Conservation (phyloP, 2,329 filamentous ascomycete species). For the Sarocladiaceae sp. region DNA sequence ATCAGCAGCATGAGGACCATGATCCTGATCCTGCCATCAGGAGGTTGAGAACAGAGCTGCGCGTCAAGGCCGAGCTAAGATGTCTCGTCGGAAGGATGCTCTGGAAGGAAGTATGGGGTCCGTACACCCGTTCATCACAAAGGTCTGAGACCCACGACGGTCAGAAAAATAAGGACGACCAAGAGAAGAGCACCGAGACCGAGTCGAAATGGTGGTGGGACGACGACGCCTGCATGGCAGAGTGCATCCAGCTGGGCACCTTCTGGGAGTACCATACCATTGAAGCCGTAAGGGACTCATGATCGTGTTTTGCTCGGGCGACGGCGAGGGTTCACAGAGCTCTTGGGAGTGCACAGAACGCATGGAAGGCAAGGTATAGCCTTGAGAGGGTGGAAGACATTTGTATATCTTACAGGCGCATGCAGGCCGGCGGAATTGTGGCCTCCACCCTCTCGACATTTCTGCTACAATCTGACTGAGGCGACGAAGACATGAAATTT, state of each 20-base stretch:
- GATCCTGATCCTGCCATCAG: conserved; percentile 20
- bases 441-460: no score
- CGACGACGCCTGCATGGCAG: conserved; percentile 46
- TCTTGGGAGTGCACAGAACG: no score
- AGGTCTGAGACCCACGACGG: conserved; percentile 23
- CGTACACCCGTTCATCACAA: conserved; percentile 29
- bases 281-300: conserved; percentile 45
- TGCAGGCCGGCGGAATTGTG: no score
- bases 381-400: no score
- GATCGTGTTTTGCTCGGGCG: background rate
- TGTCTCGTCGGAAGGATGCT: conserved; percentile 51
- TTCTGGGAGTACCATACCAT: conserved; percentile 57
- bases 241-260: conserved; percentile 50
- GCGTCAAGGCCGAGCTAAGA: conserved; percentile 42
- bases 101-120: conserved; percentile 59
- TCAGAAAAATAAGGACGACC: background rate
- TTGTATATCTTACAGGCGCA: no score
- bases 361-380: no score
- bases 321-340: no score
- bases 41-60: conserved; percentile 19
- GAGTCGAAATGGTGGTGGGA: conserved; percentile 71
- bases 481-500: no score
- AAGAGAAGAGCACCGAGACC: no score
- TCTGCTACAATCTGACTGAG: no score
- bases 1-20: conserved; percentile 14